Conservation (phyloP, 148 eudicot species). For the Fagopyrum homotropicum region DNA sequence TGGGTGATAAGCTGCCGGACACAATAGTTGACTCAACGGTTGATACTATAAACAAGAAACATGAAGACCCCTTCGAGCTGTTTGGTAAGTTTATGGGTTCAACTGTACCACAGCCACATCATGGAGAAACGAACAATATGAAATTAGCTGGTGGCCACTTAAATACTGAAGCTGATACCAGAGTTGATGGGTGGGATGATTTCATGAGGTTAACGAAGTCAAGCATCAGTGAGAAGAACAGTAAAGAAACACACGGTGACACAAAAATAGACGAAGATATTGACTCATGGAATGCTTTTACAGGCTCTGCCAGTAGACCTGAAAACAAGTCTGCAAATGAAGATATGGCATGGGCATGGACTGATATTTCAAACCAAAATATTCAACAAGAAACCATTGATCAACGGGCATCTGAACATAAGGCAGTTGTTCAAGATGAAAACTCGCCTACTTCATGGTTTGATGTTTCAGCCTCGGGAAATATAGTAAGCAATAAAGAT, state of each 20-base stretch:
- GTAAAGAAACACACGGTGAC: slow-evolving; percentile 12
- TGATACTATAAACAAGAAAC: slow-evolving; percentile 13
- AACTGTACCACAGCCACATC: slow-evolving; percentile 15
- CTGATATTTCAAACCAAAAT: background rate
- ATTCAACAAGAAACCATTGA: no score
- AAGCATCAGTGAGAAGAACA: slow-evolving; percentile 5
- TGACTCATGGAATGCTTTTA: slow-evolving; percentile 32
- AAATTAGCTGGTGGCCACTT: slow-evolving; percentile 18
- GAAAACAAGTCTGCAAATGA: slow-evolving; percentile 1
- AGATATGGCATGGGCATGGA: slow-evolving; percentile 7
- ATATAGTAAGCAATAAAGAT: background rate
- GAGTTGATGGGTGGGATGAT: slow-evolving; percentile 47
- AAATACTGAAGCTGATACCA: slow-evolving; percentile 20
- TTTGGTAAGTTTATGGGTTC: slow-evolving; percentile 45
- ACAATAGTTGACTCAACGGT: background rate
- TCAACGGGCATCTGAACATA: background rate
- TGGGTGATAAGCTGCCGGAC: slow-evolving; percentile 14
- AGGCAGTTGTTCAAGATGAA: slow-evolving; percentile 5
- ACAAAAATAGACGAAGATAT: slow-evolving; percentile 15
- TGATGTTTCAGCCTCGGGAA: background rate
- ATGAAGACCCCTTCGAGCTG: slow-evolving; percentile 34
- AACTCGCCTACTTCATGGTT: background rate
- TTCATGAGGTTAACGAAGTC: slow-evolving; percentile 26
- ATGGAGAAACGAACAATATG: slow-evolving; percentile 12
- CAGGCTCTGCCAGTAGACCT: slow-evolving; percentile 23